Evolutionary conservation across 2,329 filamentous ascomycete genomes (phyloP).

Genomic region (Claviceps paspali): DNA sequence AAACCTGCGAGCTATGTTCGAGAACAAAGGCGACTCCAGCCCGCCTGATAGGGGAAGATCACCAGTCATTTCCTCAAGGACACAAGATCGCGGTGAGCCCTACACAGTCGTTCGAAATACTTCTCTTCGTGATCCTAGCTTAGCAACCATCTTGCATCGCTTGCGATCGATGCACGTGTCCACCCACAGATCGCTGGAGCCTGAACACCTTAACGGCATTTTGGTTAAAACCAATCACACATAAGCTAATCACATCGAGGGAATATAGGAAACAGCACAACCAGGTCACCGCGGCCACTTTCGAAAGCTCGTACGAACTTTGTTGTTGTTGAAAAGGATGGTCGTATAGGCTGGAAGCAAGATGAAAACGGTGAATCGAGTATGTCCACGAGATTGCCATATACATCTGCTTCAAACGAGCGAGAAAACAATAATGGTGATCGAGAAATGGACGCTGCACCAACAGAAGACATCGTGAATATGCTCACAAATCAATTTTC

Average conservation of each 20-base stretch:
- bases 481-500: background rate
- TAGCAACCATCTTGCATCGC: background rate
- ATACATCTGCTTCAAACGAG: constrained; percentile 18
- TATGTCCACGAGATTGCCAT: constrained; percentile 20
- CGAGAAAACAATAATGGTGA: constrained; percentile 18
- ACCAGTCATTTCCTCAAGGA: constrained; percentile 30
- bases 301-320: constrained; percentile 66
- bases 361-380: constrained; percentile 24
- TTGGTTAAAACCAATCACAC: constrained; percentile 2
- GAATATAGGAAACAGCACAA: constrained; percentile 18
- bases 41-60: constrained; percentile 57
- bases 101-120: background rate
- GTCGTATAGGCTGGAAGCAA: constrained; percentile 36
- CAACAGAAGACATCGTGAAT: constrained; percentile 12
- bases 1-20: constrained; percentile 68
- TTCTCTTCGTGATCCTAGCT: background rate
- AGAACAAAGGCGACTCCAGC: constrained; percentile 52
- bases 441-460: constrained; percentile 20
- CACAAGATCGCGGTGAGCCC: constrained; percentile 10
- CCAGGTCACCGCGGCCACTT: constrained; percentile 46
- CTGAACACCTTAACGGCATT: no score
- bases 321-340: constrained; percentile 54
- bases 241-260: constrained; percentile 11
- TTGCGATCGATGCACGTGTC: no score
- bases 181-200: no score